Evolutionary conservation across 108 stramenopile species (phyloP).

Genomic region (Schizochytrium sp.): DNA sequence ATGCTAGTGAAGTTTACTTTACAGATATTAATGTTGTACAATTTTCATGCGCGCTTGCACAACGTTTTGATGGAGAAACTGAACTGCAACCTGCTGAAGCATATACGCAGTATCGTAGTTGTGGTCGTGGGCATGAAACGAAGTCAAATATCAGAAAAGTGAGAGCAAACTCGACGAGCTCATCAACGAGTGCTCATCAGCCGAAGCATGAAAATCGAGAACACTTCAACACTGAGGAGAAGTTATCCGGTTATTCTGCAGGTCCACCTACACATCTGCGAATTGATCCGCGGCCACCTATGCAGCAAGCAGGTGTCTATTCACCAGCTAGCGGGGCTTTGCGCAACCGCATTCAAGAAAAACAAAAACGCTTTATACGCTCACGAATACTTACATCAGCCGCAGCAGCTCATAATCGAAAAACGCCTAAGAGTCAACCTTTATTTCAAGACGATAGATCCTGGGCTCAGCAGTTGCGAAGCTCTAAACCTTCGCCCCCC

Average conservation of each 20-base stretch:
- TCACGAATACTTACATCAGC: background rate
- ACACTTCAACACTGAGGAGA: too few species aligned
- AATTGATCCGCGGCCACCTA: background rate
- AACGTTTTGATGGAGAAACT: background rate
- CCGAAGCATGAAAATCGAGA: too few species aligned
- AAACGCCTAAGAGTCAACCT: background rate
- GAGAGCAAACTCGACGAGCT: background rate
- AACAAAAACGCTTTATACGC: background rate
- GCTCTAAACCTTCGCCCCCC: background rate
- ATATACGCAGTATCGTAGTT: background rate
- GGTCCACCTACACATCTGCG: background rate
- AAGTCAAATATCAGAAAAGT: background rate
- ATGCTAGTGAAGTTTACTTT: background rate
- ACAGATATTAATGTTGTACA: background rate
- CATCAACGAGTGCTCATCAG: too few species aligned
- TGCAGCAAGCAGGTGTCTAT: background rate
- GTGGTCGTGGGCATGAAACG: background rate
- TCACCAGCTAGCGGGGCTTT: background rate
- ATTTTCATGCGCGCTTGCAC: background rate
- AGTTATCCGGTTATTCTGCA: too few species aligned
- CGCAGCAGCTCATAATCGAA: background rate
- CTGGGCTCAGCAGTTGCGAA: background rate
- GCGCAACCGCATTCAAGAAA: background rate
- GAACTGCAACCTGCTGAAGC: background rate
- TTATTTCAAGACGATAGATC: conserved; percentile 1